Base-by-base conservation (phyloP, 768 basidiomycete species). In the Suillus variegatus region DNA sequence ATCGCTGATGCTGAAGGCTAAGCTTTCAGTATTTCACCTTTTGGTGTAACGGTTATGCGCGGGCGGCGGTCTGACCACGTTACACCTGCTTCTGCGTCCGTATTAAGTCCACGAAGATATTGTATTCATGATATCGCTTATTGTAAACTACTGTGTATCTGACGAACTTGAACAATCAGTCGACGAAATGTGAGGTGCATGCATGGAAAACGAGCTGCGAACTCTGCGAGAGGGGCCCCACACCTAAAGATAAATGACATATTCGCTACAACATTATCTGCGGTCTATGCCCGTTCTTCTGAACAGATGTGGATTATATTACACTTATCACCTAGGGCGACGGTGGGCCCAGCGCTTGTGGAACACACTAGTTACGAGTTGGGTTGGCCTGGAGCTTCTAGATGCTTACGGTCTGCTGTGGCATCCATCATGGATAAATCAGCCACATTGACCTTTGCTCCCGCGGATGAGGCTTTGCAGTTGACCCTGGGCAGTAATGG, bases 401-500 rank as follows among this genome's bases (percentile, higher is more conserved):
- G 6, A 55, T 35, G 54, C 52, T 54, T 20, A 35, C 32, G 5
- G 32, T 35, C 18, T 54, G 28, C 10, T 55, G 35, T n/a, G 20
- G 18, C 20, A 55, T 55, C 20, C 54, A 38, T 36, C 20, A n/a
- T 7, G 54, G 32, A 55, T 35, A 36, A 13, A 55, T 55, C 54
- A 55, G 35, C 10, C 13, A 36, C 20, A 55, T 55, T 8, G 20
- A n/a, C 54, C 10, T 13, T 36, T 36, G 20, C 20, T 2, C 35
- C 20, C 20, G 20, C 35, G 1, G 54, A 55, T 55, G 35, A 12
- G 6, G 54, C 20, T 55, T 36, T 55, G 35, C 35, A 20, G 54
- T n/a, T 25, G 36, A 47, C 36, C 36, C 40, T 64, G 12, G 46
- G 32, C 47, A 66, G 51, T 40, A 64, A 54, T 43, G 63, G 51